Evolutionary conservation across 2,329 filamentous ascomycete species (phyloP), one percentile per base, ranked within the genome.

Genomic region (Trichoderma harzianum): DNA sequence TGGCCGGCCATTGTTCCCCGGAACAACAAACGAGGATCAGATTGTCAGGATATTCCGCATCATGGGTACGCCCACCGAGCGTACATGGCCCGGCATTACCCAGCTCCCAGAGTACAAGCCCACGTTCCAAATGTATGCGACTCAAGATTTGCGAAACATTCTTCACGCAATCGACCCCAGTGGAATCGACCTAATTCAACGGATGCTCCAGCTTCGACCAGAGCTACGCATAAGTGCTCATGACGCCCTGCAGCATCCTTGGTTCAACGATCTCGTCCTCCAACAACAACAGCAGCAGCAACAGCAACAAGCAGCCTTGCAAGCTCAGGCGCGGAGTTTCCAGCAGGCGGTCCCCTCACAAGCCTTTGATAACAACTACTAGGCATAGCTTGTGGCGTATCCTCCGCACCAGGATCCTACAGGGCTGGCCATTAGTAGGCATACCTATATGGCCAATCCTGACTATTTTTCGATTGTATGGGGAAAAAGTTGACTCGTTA

Each of bases 11-110:
- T 88, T 99, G 7, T 99, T 99, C 84, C 96, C 96, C 0, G 96
- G 96, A 72, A 99, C 96, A 2, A 98, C 96, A 47, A 99, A 99
- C 81, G 96, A 99, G 82, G 96, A 99, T 80, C 96, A 99, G 82
- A 91, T 98, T 66, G 88, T 97, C 74, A 94, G 97, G 80, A 99
- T 99, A 82, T 99, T 99, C 88, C 90, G 96, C 72, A 91, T 99
- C 73, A 99, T 99, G 96, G 96, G 96, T 73, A 99, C 96, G 0
- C 96, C 96, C 0, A 97, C 93, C 0, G 96, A 99, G 82, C 91
- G 94, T 58, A 94, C 93, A 5, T 99, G 96, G 96, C 95, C 95
- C 0, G 95, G 95, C 55, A 97, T 99, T 79, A 94, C 92, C 24
- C 92, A 95, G 78, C 95, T 97, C 77, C 94, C 95, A n/a, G 96